Evolutionary conservation across 768 basidiomycete species (phyloP).

Genomic region (Polyporus arcularius): DNA sequence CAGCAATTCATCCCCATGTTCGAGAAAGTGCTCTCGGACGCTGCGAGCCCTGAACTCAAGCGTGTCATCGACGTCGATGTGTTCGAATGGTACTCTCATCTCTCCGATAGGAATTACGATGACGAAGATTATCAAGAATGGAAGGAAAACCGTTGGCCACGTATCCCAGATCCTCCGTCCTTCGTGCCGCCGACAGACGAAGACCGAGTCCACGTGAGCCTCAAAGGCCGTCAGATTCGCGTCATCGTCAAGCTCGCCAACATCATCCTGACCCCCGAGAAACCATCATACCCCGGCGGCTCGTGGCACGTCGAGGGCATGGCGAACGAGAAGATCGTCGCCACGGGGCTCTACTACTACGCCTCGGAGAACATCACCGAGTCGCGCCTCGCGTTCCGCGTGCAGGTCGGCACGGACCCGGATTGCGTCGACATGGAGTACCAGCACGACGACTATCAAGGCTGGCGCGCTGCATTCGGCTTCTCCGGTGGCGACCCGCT

Average conservation of each 20-base stretch:
- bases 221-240: conserved; percentile 25
- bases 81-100: background rate
- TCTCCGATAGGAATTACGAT: background rate
- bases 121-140: background rate
- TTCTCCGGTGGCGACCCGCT: conserved; percentile 6
- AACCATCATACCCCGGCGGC: conserved; percentile 30
- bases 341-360: conserved; percentile 21
- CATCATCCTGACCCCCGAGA: conserved; percentile 30
- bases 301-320: conserved; percentile 36
- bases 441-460: background rate
- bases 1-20: conserved; percentile 26
- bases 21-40: conserved; percentile 26
- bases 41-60: background rate
- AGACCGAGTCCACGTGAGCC: background rate
- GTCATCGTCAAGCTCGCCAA: conserved; percentile 42
- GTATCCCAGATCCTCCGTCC: background rate
- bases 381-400: conserved; percentile 34
- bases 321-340: conserved; percentile 16
- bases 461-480: background rate
- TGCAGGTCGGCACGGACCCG: background rate
- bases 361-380: conserved; percentile 33
- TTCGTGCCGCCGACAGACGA: background rate
- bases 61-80: background rate
- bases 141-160: background rate
- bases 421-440: background rate